These are phyloP conservation scores for Pseudocercospora eumusae DNA, from an alignment of 2,329 filamentous ascomycete genomes.

Conservation along the genomic window DNA sequence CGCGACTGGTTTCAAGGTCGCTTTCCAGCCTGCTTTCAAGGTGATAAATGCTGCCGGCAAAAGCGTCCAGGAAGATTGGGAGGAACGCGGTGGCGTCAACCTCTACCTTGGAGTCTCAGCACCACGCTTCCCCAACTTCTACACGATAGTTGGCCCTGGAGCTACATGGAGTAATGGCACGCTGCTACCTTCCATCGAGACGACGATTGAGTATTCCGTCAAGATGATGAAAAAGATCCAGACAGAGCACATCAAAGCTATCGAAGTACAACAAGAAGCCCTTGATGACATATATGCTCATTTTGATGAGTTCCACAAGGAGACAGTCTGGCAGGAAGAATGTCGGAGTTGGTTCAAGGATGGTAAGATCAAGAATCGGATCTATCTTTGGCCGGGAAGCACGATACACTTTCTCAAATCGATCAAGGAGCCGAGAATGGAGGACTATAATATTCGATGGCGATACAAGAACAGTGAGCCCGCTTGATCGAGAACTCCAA, in stretches of 20 bases:
- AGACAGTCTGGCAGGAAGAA: constrained; percentile 32
- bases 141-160: constrained; percentile 23
- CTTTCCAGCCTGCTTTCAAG: constrained; percentile 35
- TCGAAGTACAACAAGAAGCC: constrained; percentile 49
- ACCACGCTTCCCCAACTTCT: constrained; percentile 36
- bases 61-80: background rate
- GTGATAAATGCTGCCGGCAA: background rate
- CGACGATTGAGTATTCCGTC: constrained; percentile 53
- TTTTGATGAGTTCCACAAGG: constrained; percentile 32
- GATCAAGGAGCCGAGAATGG: constrained; percentile 48
- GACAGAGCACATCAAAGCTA: constrained; percentile 50
- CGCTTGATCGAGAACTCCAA: background rate
- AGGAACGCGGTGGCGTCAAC: constrained; percentile 15
- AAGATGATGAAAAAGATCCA: constrained; percentile 55
- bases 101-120: constrained; percentile 32
- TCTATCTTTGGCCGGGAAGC: constrained; percentile 32
- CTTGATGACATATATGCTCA: constrained; percentile 50
- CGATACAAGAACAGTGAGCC: constrained; percentile 15
- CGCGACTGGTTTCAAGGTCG: constrained; percentile 44
- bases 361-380: constrained; percentile 11
- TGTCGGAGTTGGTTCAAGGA: constrained; percentile 20
- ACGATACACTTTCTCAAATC: constrained; percentile 55
- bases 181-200: constrained; percentile 28
- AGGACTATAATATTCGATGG: constrained; percentile 50
- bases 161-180: constrained; percentile 24